Evolutionary conservation across 495 filamentous ascomycete species (phyloP).

Genomic region (Chlorociboria aeruginascens): DNA sequence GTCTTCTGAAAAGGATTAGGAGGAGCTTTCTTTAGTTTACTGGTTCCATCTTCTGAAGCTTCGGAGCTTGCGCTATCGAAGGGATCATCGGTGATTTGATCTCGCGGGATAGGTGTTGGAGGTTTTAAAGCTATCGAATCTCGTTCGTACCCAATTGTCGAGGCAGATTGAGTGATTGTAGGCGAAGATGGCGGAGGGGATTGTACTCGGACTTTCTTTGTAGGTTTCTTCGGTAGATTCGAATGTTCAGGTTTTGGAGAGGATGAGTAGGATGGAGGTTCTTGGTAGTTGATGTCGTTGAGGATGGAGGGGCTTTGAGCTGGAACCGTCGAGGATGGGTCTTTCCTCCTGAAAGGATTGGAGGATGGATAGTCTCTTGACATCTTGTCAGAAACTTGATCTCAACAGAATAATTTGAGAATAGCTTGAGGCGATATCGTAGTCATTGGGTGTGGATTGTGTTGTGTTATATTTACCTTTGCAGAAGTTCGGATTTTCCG

Average conservation of each 20-base stretch:
- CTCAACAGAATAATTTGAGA: conserved; percentile 5
- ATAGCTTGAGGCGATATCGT: conserved; percentile 1
- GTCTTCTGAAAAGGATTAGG: conserved; percentile 41
- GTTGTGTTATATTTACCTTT: neutral
- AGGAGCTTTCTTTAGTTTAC: conserved; percentile 18
- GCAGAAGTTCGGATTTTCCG: conserved; percentile 6
- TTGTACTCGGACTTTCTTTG: conserved; percentile 44
- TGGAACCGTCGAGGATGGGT: neutral
- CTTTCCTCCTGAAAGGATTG: conserved; percentile 21
- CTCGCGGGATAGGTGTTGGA: conserved; percentile 14
- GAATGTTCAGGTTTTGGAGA: neutral
- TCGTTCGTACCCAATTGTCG: conserved; percentile 17
- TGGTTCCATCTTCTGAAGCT: conserved; percentile 11
- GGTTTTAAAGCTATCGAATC: conserved; percentile 22
- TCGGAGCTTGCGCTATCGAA: conserved; percentile 13
- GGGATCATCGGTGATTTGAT: conserved; percentile 12
- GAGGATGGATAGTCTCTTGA: conserved; percentile 16
- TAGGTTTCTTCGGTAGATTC: conserved; percentile 24
- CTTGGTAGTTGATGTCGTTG: conserved; percentile 7
- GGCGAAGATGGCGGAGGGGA: conserved; percentile 41
- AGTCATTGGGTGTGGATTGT: conserved; percentile 1
- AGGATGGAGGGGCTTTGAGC: conserved; percentile 4
- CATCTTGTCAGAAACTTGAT: conserved; percentile 6
- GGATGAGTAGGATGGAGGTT: neutral
- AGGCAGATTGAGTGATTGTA: conserved; percentile 21